Conservation (phyloP, 2,329 filamentous ascomycete genomes). For the Blastomyces silverae region DNA sequence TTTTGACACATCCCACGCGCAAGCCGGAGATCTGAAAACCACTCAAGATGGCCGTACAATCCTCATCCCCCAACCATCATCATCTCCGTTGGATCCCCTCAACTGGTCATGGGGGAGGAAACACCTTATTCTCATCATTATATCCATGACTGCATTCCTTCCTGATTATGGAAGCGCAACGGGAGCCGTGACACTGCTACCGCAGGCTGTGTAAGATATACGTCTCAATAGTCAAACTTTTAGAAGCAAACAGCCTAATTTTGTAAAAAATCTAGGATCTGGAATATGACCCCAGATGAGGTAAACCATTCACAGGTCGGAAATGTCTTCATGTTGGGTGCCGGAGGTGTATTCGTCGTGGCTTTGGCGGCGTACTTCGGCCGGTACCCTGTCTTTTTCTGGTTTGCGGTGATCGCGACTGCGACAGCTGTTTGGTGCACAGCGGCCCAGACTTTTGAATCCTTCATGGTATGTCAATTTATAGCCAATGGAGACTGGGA, state of each 20-base stretch:
- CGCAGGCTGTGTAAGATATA: slow-evolving; percentile 31
- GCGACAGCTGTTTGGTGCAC: slow-evolving; percentile 39
- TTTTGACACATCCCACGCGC: slow-evolving; percentile 27
- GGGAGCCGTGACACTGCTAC: slow-evolving; percentile 37
- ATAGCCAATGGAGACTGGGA: not conserved
- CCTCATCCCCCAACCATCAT: slow-evolving; percentile 35
- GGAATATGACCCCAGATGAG: slow-evolving; percentile 34
- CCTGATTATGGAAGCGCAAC: slow-evolving; percentile 41
- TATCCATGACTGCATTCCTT: slow-evolving; percentile 36
- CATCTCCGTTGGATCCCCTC: slow-evolving; percentile 35
- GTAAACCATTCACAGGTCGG: slow-evolving; percentile 39
- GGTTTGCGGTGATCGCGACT: slow-evolving; percentile 34
- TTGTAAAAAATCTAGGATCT: slow-evolving; percentile 23
- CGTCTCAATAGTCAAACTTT: not conserved
- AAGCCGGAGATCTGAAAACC: slow-evolving; percentile 26
- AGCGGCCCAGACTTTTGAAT: slow-evolving; percentile 33
- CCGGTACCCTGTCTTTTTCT: slow-evolving; percentile 41
- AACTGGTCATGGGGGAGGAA: slow-evolving; percentile 35
- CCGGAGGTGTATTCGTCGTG: slow-evolving; percentile 39
- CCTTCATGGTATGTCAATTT: slow-evolving; percentile 29
- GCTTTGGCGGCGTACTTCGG: slow-evolving; percentile 41
- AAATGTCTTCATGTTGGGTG: slow-evolving; percentile 43
- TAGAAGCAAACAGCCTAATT: not conserved
- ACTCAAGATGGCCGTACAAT: slow-evolving; percentile 32
- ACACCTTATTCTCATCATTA: slow-evolving; percentile 34